Base-by-base conservation (phyloP, 164 flowering plant genomes). In the Chimonanthus salicifolius region DNA sequence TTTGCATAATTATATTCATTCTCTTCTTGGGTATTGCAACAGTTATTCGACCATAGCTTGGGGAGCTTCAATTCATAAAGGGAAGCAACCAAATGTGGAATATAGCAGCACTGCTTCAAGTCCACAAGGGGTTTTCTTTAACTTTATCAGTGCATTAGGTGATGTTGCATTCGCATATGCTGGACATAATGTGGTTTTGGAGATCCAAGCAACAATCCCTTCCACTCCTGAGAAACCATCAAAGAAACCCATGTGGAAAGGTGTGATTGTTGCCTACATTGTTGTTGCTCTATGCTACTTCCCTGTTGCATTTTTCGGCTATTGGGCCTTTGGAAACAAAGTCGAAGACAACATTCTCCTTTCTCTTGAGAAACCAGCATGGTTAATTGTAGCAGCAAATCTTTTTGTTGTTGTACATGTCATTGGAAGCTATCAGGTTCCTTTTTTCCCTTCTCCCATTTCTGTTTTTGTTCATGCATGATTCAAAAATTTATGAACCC, bases 181-280 rank as follows among this genome's bases (percentile, higher is more conserved):
- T n/a, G 92, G 89, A 4, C 92, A 88, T 81, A 88, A 86, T 77
- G 92, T 90, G 74, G 92, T 86, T 2, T 67, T 89, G 75, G 94
- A 89, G 71, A 89, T 89, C 50, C 93, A 88, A 73, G 91, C 93
- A 18, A 85, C 91, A 4, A 88, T 89, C 68, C 90, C 90, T 71
- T 88, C 94, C 0, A 81, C 89, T 1, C 89, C 88, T 0, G 88
- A 86, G 64, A 83, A 74, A 67, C 94, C 90, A 6, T 86, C 92
- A 11, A 87, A 86, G 75, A 82, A 63, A 47, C 87, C 94, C 2
- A 90, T 87, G 94, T 88, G 90, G 90, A 85, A 71, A 67, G 94
- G 92, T 5, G 87, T 78, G 4, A 4, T 88, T 13, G 74, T 86
- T 68, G 87, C 88, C 50, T 84, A 86, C 50, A 66, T 82, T 4